These are phyloP conservation scores for Pisolithus microcarpus DNA, from an alignment of 768 basidiomycete species.

Conservation along the genomic window DNA sequence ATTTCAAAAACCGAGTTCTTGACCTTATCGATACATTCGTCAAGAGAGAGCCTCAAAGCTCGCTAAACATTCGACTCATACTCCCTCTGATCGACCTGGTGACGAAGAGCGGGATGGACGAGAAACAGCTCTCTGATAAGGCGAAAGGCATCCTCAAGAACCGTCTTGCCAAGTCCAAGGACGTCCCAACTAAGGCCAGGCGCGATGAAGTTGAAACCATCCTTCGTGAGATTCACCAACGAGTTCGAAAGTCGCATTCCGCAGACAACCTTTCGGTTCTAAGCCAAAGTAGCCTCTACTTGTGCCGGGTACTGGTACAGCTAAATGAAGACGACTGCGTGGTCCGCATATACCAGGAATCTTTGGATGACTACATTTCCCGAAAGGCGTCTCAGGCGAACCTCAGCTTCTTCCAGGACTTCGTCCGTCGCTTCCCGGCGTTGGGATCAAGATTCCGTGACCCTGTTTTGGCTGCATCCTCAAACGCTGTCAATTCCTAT, in stretches of 20 bases:
- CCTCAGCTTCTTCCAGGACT: conserved; percentile 69
- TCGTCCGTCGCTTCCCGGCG: conserved; percentile 56
- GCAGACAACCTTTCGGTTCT: conserved; percentile 58
- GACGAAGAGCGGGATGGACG: conserved; percentile 59
- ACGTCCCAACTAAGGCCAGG: conserved; percentile 37
- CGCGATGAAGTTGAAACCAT: conserved; percentile 34
- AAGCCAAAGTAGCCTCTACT: conserved; percentile 63
- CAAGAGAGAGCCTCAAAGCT: conserved; percentile 70
- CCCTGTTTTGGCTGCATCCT: conserved; percentile 47
- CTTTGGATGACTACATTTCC: conserved; percentile 67
- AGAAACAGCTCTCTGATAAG: conserved; percentile 86
- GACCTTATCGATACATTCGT: conserved; percentile 88
- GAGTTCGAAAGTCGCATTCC: conserved; percentile 61
- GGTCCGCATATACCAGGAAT: conserved; percentile 51
- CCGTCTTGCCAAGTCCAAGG: conserved; percentile 70
- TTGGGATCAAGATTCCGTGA: conserved; percentile 60
- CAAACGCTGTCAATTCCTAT: conserved; percentile 66
- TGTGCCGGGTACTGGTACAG: conserved; percentile 46
- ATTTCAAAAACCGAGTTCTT: conserved; percentile 94
- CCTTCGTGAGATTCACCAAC: conserved; percentile 58
- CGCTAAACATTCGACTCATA: conserved; percentile 59
- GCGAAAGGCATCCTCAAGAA: conserved; percentile 70
- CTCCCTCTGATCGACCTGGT: conserved; percentile 74
- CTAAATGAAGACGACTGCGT: conserved; percentile 36
- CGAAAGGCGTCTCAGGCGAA: conserved; percentile 77